These are phyloP conservation scores for Chrysanthemum makinoi DNA, from an alignment of 129 eudicot species.

Conservation along the genomic window DNA sequence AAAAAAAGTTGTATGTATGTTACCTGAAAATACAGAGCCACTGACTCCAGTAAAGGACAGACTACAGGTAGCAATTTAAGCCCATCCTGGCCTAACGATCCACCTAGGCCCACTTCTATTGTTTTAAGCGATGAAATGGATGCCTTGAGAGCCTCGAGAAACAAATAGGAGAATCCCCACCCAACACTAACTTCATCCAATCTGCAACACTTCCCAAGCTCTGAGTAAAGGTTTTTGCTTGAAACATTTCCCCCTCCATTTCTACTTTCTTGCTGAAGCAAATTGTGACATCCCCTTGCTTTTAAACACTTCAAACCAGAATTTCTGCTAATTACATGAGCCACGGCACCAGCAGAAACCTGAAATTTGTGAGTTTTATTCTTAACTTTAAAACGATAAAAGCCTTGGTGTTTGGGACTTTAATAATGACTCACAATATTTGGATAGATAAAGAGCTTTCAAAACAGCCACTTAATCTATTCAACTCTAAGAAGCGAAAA, in stretches of 20 bases:
- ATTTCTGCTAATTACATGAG: slow-evolving; percentile 46
- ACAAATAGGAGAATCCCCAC: slow-evolving; percentile 75
- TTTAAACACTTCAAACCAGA: slow-evolving; percentile 53
- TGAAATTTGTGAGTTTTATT: slow-evolving; percentile 23
- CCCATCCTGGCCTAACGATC: slow-evolving; percentile 62
- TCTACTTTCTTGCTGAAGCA: slow-evolving; percentile 30
- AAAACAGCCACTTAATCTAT: background rate
- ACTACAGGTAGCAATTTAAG: slow-evolving; percentile 46
- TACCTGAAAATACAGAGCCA: slow-evolving; percentile 85
- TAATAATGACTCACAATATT: background rate
- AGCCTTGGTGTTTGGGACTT: slow-evolving; percentile 10
- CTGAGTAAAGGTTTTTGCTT: slow-evolving; percentile 30
- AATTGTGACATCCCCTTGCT: slow-evolving; percentile 65
- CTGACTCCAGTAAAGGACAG: slow-evolving; percentile 70
- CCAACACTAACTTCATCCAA: slow-evolving; percentile 70
- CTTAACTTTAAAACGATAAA: background rate
- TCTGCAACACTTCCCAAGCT: slow-evolving; percentile 54
- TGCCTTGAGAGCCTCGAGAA: slow-evolving; percentile 49
- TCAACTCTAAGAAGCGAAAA: background rate
- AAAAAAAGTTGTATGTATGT: too few relatives aligned
- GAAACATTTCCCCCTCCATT: background rate
- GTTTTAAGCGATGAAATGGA: slow-evolving; percentile 45
- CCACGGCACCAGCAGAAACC: slow-evolving; percentile 59
- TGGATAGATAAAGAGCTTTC: background rate
- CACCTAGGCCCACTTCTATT: slow-evolving; percentile 79